Evolutionary conservation across 2,329 filamentous ascomycete genomes (phyloP), one percentile per base, ranked within the genome.

Genomic region (Neofusicoccum umdonicola): DNA sequence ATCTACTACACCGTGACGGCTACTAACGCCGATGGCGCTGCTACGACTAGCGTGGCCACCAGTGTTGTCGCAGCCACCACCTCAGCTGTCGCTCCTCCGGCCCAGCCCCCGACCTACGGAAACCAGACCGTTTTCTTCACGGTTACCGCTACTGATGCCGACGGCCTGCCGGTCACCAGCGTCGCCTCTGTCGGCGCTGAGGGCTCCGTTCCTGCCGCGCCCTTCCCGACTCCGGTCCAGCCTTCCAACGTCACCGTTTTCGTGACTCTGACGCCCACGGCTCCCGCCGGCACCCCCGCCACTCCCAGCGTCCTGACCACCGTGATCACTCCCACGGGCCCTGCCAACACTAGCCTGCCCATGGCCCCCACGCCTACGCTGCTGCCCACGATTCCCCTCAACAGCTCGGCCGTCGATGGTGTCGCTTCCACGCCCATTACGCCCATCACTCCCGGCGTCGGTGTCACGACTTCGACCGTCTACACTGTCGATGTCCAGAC

Each of bases 401-500:
- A 34, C 31, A 31, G 13, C 7, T 42, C 37, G 3, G 22, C 56
- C 12, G 56, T 47, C 22, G 56, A 47, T 9, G 56, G 56, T 47
- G 56, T 22, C 8, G 56, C 31, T 35, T 60, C 56, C 9, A 60
- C 42, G 17, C 50, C 50, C 11, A 34, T 22, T 11, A n/a, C 34
- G 34, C 41, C 42, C 56, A n/a, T 35, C 31, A 48, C 57, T 2
- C 34, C 35, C 45, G 37, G 15, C 12, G 34, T 22, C 19, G 31
- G 58, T 19, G 8, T 50, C n/a, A 62, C 58, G 8, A 62, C 58
- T 13, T 62, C 58, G 58, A 62, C 47, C 22, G 58, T 62, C 19
- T 62, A 62, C 35, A 62, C 58, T 1, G 22, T 51, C 19, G 34
- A 51, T n/a, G 47, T 62, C 45, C 41, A 44, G 44, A 51, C 47